phyloP scores from a whole-genome alignment of 1,284 basidiomycete species.

The Lentinula novae-zelandiae region DNA sequence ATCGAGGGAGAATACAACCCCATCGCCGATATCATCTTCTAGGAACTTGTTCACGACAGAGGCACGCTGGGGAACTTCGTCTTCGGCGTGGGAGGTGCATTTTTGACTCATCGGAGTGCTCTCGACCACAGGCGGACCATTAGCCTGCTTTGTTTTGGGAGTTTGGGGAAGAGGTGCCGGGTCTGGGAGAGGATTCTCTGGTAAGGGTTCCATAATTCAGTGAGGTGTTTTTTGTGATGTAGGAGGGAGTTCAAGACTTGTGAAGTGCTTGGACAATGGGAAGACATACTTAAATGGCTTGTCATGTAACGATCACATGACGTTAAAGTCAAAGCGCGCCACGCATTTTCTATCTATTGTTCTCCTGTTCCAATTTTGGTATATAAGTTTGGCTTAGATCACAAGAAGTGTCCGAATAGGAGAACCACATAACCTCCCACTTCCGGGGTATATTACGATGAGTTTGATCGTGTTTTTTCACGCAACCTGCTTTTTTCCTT shows the following conservation, averaged over 20 bases:
- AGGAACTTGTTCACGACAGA: neutral
- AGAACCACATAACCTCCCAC: too few relatives aligned
- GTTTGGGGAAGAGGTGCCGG: neutral
- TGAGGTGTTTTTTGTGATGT: neutral
- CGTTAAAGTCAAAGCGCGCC: neutral
- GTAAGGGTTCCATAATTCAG: neutral
- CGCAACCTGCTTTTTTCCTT: too few relatives aligned
- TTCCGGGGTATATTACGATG: too few relatives aligned
- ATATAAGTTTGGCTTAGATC: neutral
- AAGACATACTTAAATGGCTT: neutral
- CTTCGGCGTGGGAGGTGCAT: neutral
- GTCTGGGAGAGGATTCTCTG: neutral
- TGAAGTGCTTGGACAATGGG: neutral
- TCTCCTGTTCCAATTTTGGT: neutral
- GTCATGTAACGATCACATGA: neutral
- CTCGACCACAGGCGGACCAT: neutral
- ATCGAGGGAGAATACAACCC: too few relatives aligned
- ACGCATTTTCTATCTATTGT: neutral
- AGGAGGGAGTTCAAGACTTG: neutral
- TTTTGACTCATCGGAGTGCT: neutral
- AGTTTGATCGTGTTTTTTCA: too few relatives aligned
- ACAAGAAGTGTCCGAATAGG: too few relatives aligned
- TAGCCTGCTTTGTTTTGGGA: neutral
- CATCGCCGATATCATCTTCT: too few relatives aligned
- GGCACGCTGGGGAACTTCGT: neutral